Evolutionary conservation across 2,329 filamentous ascomycete species (phyloP).

Genomic region (Zopfia rhizophila): DNA sequence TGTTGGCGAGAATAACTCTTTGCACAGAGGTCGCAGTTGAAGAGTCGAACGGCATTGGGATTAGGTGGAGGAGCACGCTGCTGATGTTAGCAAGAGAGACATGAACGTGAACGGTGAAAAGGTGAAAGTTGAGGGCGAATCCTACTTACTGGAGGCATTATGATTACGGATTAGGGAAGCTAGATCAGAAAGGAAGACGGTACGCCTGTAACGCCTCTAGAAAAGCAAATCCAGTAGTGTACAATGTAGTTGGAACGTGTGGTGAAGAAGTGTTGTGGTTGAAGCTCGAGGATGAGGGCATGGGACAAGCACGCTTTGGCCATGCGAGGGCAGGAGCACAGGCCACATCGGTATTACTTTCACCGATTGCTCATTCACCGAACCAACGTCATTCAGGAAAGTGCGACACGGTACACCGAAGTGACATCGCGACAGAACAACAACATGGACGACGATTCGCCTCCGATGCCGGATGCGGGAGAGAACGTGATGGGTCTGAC

Average conservation of each 20-base stretch:
- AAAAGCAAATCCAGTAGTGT: conserved; percentile 3
- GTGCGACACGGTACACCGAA: conserved; percentile 17
- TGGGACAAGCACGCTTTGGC: conserved; percentile 23
- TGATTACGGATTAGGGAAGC: conserved; percentile 23
- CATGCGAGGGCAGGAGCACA: conserved; percentile 18
- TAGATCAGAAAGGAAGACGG: not conserved
- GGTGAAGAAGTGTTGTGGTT: conserved; percentile 18
- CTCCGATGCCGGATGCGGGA: conserved; percentile 38
- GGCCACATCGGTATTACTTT: conserved; percentile 16
- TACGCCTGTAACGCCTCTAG: not conserved
- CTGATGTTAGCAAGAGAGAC: conserved; percentile 16
- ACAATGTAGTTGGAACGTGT: not conserved
- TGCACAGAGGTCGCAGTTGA: conserved; percentile 74
- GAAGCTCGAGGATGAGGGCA: no score
- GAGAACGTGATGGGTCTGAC: conserved; percentile 73
- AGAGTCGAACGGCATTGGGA: conserved; percentile 50
- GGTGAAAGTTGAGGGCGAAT: conserved; percentile 51
- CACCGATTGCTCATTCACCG: conserved; percentile 20
- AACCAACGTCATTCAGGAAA: conserved; percentile 46
- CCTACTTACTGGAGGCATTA: conserved; percentile 67
- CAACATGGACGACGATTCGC: conserved; percentile 29
- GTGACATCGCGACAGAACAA: conserved; percentile 10
- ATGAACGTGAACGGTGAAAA: not conserved
- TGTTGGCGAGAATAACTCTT: conserved; percentile 97
- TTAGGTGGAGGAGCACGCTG: conserved; percentile 56